These are phyloP conservation scores for Claviceps monticola DNA, from an alignment of 2,329 filamentous ascomycete genomes.

Conservation along the genomic window DNA sequence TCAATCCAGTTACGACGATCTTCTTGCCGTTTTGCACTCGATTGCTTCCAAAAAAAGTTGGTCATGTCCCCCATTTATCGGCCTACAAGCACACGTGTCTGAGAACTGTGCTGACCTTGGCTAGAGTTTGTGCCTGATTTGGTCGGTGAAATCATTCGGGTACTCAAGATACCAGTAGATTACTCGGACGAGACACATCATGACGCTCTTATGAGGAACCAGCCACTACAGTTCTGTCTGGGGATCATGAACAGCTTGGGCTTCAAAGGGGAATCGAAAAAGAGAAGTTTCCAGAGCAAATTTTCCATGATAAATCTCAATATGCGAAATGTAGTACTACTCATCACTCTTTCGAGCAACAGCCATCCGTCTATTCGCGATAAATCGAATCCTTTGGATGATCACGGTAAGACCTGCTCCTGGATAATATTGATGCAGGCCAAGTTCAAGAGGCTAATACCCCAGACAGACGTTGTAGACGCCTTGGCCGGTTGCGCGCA, in stretches of 20 bases:
- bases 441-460: background rate
- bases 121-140: slow-evolving; percentile 47
- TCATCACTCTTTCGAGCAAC: slow-evolving; percentile 50
- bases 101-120: slow-evolving; percentile 8
- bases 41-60: slow-evolving; percentile 21
- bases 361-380: slow-evolving; percentile 39
- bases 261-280: slow-evolving; percentile 48
- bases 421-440: background rate
- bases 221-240: slow-evolving; percentile 58
- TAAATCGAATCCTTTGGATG: slow-evolving; percentile 46
- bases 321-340: slow-evolving; percentile 55
- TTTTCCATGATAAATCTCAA: slow-evolving; percentile 64
- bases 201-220: slow-evolving; percentile 60
- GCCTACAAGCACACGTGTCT: background rate
- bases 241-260: slow-evolving; percentile 69
- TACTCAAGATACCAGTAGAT: slow-evolving; percentile 63
- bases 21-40: slow-evolving; percentile 53
- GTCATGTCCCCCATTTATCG: background rate
- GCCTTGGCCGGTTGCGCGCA: slow-evolving; percentile 60
- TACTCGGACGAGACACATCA: slow-evolving; percentile 64
- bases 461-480: slow-evolving; percentile 52
- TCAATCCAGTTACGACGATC: slow-evolving; percentile 49
- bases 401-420: slow-evolving; percentile 27
- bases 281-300: slow-evolving; percentile 55
- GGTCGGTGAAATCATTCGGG: slow-evolving; percentile 52